Base-by-base conservation (phyloP, 192 early-diverging fungal species). In the Entophlyctis helioformis region DNA sequence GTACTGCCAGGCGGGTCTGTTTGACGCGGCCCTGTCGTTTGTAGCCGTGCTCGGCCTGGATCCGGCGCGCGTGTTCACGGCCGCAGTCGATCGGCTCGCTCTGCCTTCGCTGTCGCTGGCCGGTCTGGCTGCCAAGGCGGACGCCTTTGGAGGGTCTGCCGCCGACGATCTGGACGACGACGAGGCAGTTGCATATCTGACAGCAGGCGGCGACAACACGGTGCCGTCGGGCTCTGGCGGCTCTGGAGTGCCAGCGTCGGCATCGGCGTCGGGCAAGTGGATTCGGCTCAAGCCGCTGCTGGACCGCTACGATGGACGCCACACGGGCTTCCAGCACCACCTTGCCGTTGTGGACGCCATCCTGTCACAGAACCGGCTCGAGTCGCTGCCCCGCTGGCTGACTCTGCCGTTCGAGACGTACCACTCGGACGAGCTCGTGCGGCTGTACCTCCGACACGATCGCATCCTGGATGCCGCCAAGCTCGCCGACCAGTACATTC, bases 261-360 rank as follows among this genome's bases (percentile, higher is more conserved):
- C 44, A 19, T 39, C 48, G n/a, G 64, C 64, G 18, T 66, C 59
- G 64, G 20, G 42, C 13, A n/a, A n/a, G n/a, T n/a, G n/a, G n/a
- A n/a, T n/a, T n/a, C 20, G 35, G 22, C 41, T 66, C 25, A n/a
- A 50, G 29, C 10, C 44, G 15, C 38, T 48, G 12, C 28, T 66
- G 33, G 42, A 52, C 1, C n/a, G 36, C 8, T 45, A 56, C 15
- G 49, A 46, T 26, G 20, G 18, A 25, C 20, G 16, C 7, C 22
- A 27, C 22, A 43, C 2, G 22, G 53, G 36, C 3, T 37, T 11
- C 13, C 19, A 16, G 15, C 58, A 59, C 28, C 32, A 50, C 13
- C 37, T 16, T 18, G 50, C 44, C 2, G 58, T 54, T 38, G 42
- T 54, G 7, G 59, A 58, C 24, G 18, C 42, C 28, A 29, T 36